Conservation (phyloP, 305 asterid species). For the Rubia peregrina region DNA sequence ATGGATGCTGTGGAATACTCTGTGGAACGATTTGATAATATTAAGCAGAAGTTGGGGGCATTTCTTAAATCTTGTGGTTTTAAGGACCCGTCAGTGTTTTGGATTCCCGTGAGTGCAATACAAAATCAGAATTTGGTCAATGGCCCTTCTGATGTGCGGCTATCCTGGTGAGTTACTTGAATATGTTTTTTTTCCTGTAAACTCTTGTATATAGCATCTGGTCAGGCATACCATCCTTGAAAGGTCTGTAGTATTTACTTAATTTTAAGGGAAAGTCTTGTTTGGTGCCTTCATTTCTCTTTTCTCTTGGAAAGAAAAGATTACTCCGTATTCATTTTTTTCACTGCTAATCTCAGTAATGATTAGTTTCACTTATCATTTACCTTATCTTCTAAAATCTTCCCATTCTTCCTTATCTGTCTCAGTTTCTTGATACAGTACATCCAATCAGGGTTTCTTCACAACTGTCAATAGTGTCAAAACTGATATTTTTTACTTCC, state of each 20-base stretch:
- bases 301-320: background rate
- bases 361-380: background rate
- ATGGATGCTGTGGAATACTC: constrained; percentile 91
- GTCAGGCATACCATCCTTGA: background rate
- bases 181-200: background rate
- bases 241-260: background rate
- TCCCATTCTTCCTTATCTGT: background rate
- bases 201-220: background rate
- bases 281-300: background rate
- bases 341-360: background rate
- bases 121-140: constrained; percentile 79
- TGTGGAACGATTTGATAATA: constrained; percentile 60
- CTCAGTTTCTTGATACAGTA: background rate
- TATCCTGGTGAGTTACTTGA: constrained; percentile 66
- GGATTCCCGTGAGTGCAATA: constrained; percentile 94
- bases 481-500: background rate
- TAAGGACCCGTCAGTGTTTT: constrained; percentile 64
- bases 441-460: background rate
- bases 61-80: constrained; percentile 79
- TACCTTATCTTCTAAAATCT: background rate
- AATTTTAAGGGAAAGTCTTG: background rate
- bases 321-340: background rate
- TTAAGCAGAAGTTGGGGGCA: constrained; percentile 68
- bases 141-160: constrained; percentile 50
- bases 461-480: background rate